Evolutionary conservation across 192 early-diverging fungal species (phyloP).

Genomic region (Mortierella alpina): DNA sequence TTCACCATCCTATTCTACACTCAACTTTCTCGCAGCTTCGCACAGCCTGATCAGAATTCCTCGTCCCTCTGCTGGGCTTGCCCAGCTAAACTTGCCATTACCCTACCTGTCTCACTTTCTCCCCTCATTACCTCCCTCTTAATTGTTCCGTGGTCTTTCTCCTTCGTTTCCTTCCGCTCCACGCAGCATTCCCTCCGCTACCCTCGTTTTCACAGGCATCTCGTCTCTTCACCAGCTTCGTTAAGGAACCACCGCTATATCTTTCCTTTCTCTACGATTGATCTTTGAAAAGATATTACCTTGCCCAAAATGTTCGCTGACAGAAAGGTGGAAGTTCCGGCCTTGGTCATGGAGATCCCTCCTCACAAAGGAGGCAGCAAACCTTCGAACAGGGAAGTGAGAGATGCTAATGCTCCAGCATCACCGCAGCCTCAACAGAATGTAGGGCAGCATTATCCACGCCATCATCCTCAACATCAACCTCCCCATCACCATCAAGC

Average conservation of each 20-base stretch:
- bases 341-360: constrained; percentile 26
- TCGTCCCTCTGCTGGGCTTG: too few relatives aligned
- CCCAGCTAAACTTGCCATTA: too few relatives aligned
- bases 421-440: constrained; percentile 47
- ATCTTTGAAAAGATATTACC: not conserved
- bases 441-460: constrained; percentile 16
- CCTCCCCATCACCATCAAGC: not conserved
- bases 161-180: not conserved
- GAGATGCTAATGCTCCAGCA: constrained; percentile 29
- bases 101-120: not conserved
- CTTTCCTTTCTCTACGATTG: too few relatives aligned
- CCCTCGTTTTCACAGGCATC: not conserved
- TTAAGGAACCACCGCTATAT: too few relatives aligned
- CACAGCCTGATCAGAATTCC: too few relatives aligned
- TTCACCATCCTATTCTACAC: too few relatives aligned
- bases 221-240: not conserved
- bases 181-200: not conserved
- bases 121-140: not conserved
- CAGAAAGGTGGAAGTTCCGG: constrained; percentile 24
- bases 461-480: constrained; percentile 7
- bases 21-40: too few relatives aligned
- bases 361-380: constrained; percentile 11
- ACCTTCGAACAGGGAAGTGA: not conserved
- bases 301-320: constrained; percentile 25
- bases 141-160: not conserved